A percentile compares a stretch with the other conserved stretches of the same genome.
Conservation (phyloP, 257 asterid genomes). For the Rehmannia glutinosa region DNA sequence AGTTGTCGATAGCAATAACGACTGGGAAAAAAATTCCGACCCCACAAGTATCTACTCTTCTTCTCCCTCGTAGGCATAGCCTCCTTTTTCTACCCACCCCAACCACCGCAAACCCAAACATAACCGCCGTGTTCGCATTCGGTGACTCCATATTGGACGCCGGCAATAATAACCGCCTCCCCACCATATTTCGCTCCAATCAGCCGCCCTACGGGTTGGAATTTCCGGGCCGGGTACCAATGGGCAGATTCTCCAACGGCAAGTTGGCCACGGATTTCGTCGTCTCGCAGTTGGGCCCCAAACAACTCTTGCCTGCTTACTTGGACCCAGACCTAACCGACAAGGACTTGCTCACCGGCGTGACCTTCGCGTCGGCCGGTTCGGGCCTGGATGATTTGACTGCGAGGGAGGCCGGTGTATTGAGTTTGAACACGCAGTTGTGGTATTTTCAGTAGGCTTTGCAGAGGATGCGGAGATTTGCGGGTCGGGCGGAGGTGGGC, state of each 20-base stretch:
- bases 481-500: constrained; percentile 9
- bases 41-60: background rate
- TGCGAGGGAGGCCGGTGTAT: background rate
- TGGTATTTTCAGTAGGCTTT: constrained; percentile 19
- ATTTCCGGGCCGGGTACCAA: constrained; percentile 21
- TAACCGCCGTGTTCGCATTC: constrained; percentile 31
- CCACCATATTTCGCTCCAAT: constrained; percentile 16
- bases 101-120: constrained; percentile 3
- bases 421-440: constrained; percentile 19
- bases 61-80: background rate
- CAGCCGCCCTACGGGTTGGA: constrained; percentile 31
- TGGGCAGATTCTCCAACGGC: constrained; percentile 35
- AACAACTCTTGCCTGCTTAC: constrained; percentile 31
- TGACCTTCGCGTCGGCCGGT: constrained; percentile 36
- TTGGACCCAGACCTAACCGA: constrained; percentile 13
- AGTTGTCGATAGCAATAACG: too few species aligned
- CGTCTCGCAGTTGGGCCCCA: constrained; percentile 18
- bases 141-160: constrained; percentile 37
- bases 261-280: constrained; percentile 25
- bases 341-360: constrained; percentile 38
- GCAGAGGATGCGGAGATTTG: constrained; percentile 13
- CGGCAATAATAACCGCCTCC: constrained; percentile 32
- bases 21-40: too few species aligned
- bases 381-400: constrained; percentile 36
- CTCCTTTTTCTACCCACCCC: background rate